Conservation (phyloP, 2,329 filamentous ascomycete species). For the Fusarium oxysporum region DNA sequence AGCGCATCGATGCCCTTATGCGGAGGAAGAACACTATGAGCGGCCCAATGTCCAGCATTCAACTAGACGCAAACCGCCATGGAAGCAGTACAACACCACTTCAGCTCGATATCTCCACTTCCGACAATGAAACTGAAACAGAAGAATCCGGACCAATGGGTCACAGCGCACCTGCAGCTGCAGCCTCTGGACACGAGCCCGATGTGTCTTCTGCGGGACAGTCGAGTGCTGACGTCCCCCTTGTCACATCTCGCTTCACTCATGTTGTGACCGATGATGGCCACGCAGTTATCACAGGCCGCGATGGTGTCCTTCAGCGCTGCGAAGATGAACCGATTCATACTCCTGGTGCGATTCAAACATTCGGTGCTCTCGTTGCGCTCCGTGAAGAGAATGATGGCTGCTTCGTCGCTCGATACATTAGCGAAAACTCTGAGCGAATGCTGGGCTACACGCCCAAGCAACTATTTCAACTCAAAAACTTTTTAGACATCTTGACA, state of each 20-base stretch:
- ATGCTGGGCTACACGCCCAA: constrained; percentile 82
- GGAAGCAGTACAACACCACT: constrained; percentile 50
- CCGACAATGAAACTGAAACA: constrained; percentile 50
- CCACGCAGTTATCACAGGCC: constrained; percentile 84
- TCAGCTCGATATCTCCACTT: constrained; percentile 48
- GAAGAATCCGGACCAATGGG: constrained; percentile 44
- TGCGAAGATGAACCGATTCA: constrained; percentile 95
- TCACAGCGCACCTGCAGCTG: background rate
- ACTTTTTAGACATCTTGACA: constrained; percentile 84
- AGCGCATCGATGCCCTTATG: constrained; percentile 31
- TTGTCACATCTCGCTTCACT: constrained; percentile 80
- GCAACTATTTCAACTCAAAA: constrained; percentile 78
- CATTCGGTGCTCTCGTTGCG: constrained; percentile 81
- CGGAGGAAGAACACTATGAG: constrained; percentile 52
- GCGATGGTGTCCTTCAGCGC: constrained; percentile 77
- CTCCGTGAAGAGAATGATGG: constrained; percentile 77
- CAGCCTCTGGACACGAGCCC: background rate
- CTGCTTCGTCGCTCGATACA: constrained; percentile 76
- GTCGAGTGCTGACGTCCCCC: constrained; percentile 51
- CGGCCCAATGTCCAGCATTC: constrained; percentile 58
- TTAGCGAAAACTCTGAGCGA: constrained; percentile 82
- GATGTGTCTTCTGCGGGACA: constrained; percentile 39
- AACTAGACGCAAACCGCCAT: constrained; percentile 57
- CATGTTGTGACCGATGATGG: constrained; percentile 81
- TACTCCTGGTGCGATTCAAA: constrained; percentile 83